These are phyloP conservation scores for Apophysomyces ossiformis DNA, from an alignment of 371 early-diverging fungal species.

Conservation along the genomic window DNA sequence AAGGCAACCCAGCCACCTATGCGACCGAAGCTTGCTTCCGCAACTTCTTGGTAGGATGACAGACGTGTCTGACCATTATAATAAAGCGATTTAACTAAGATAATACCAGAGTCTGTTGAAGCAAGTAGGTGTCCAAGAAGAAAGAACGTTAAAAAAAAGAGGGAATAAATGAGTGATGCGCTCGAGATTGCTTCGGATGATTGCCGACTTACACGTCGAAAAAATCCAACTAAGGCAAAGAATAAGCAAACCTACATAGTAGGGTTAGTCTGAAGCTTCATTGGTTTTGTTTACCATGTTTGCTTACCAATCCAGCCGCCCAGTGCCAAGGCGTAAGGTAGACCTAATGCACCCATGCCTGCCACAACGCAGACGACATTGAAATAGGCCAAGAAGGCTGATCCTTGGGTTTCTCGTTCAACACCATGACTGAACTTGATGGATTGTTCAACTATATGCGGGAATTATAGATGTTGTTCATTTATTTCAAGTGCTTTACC, in stretches of 20 bases:
- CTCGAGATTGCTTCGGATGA: not conserved
- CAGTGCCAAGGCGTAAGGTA: slow-evolving; percentile 76
- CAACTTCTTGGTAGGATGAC: slow-evolving; percentile 63
- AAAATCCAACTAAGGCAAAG: slow-evolving; percentile 45
- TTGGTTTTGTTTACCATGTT: not conserved
- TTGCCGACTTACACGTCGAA: slow-evolving; percentile 38
- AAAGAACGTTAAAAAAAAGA: not conserved
- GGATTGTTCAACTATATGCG: slow-evolving; percentile 7
- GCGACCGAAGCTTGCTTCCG: slow-evolving; percentile 68
- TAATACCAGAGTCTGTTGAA: slow-evolving; percentile 22
- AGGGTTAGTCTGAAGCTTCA: not conserved
- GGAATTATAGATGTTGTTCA: not conserved
- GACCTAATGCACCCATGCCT: slow-evolving; percentile 80
- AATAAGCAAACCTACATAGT: slow-evolving; percentile 38
- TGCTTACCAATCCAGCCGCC: slow-evolving; percentile 80
- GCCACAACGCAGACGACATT: slow-evolving; percentile 75
- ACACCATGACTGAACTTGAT: slow-evolving; percentile 36
- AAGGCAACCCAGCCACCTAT: slow-evolving; percentile 65
- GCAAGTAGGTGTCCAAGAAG: not conserved
- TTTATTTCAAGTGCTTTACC: slow-evolving; percentile 6
- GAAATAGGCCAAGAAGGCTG: slow-evolving; percentile 50
- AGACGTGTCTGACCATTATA: slow-evolving; percentile 42
- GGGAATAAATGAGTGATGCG: not conserved
- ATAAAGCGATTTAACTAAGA: slow-evolving; percentile 32
- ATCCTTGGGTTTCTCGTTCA: slow-evolving; percentile 39